A percentile compares a stretch with the other conserved stretches of the same genome.
phyloP scores from a whole-genome alignment of 1,284 basidiomycete genomes.

The Melampsora larici-populina region DNA sequence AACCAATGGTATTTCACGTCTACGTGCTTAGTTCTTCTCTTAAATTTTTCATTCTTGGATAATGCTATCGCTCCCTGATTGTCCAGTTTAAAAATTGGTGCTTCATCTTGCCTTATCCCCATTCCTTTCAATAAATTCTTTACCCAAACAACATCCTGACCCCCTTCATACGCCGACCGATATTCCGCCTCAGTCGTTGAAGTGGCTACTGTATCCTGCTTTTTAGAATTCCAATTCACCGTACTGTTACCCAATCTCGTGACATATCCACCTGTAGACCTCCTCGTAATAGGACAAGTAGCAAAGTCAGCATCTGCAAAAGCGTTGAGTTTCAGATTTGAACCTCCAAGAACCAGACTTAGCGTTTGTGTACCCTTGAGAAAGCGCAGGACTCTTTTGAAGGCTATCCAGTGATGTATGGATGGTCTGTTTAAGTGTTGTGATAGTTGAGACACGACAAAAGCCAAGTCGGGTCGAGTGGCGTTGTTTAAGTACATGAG shows the following conservation, averaged over 20 bases:
- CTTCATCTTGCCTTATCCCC: too few species aligned
- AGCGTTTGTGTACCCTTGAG: not conserved
- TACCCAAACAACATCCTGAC: not conserved
- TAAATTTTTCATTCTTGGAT: not conserved
- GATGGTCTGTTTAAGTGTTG: not conserved
- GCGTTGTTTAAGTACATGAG: not conserved
- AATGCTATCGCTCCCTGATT: conserved; percentile 10
- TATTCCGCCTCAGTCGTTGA: too few species aligned
- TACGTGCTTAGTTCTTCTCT: conserved; percentile 10
- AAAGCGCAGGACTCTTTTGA: not conserved
- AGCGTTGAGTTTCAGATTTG: not conserved
- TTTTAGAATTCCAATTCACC: too few species aligned
- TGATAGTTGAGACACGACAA: conserved; percentile 5
- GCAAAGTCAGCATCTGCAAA: not conserved
- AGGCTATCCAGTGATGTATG: not conserved
- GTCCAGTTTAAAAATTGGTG: not conserved
- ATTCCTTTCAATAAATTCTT: not conserved
- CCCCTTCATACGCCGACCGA: too few species aligned
- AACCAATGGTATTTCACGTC: too few species aligned
- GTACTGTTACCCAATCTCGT: too few species aligned
- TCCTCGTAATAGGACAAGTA: not conserved
- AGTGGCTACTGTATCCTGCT: too few species aligned
- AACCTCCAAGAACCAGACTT: not conserved
- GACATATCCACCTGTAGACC: not conserved
- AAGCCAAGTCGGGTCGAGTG: not conserved